phyloP scores from a whole-genome alignment of 148 eudicot genomes.

The Fallopia convolvulus region DNA sequence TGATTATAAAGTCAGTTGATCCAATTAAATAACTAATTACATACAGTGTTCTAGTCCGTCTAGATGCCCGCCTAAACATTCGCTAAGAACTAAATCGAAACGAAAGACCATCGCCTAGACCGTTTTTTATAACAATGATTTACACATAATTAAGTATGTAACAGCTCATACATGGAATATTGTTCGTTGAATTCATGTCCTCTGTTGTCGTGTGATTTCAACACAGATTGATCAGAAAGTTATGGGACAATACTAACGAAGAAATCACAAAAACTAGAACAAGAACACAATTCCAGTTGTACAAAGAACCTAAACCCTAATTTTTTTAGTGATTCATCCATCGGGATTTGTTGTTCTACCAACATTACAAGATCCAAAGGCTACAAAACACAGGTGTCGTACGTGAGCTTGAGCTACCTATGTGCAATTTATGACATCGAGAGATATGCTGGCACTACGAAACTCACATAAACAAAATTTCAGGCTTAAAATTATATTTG shows the following conservation, averaged over 20 bases:
- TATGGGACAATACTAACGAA: background rate
- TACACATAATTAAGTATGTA: too few species aligned
- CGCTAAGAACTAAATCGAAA: too few species aligned
- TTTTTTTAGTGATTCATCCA: background rate
- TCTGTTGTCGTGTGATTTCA: background rate
- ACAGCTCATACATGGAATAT: background rate
- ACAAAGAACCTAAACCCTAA: background rate
- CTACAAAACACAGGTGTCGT: background rate
- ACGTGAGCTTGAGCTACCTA: background rate
- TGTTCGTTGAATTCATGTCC: background rate
- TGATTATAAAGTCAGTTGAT: too few species aligned
- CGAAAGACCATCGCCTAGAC: too few species aligned
- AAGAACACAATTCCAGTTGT: background rate
- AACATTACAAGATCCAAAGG: background rate
- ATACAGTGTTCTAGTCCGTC: too few species aligned
- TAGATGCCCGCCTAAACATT: too few species aligned
- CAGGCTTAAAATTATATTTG: too few species aligned
- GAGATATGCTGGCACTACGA: background rate
- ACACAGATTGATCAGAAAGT: background rate
- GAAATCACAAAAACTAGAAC: background rate
- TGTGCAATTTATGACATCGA: background rate
- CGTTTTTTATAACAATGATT: too few species aligned
- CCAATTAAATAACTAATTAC: too few species aligned
- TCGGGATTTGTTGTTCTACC: background rate
- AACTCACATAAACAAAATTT: background rate